A percentile compares a stretch with the other conserved stretches of the same genome.
Evolutionary conservation across 1,284 basidiomycete species (phyloP).

Genomic region (Rhodotorula glutinis): DNA sequence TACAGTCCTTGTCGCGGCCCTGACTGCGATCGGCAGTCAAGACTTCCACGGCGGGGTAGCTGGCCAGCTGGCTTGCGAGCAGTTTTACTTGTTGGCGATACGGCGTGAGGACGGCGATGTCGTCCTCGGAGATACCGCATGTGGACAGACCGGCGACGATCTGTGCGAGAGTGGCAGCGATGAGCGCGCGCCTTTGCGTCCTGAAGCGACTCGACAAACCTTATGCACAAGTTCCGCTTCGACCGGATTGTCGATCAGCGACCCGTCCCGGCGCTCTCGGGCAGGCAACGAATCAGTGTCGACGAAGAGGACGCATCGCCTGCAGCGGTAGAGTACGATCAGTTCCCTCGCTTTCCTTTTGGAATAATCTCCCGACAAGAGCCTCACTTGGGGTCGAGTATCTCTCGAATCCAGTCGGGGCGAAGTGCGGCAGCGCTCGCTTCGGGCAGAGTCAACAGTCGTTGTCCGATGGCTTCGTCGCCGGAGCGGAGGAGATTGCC

Average conservation of each 20-base stretch:
- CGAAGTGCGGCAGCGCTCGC: constrained; percentile 18
- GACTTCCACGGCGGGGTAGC: constrained; percentile 66
- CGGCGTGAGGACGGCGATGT: constrained; percentile 84
- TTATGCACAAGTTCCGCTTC: constrained; percentile 62
- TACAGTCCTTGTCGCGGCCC: constrained; percentile 92
- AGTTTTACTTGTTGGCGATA: constrained; percentile 96
- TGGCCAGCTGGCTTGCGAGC: constrained; percentile 59
- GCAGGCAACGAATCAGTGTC: constrained; percentile 81
- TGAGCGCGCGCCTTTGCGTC: neutral
- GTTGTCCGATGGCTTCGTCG: constrained; percentile 65
- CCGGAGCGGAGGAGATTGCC: constrained; percentile 74
- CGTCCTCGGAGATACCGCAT: constrained; percentile 63
- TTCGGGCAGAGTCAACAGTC: constrained; percentile 58
- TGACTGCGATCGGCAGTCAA: constrained; percentile 94
- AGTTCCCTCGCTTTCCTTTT: neutral
- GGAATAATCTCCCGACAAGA: neutral
- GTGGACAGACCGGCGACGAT: constrained; percentile 63
- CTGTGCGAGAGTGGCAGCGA: constrained; percentile 56
- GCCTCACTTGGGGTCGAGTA: constrained; percentile 64
- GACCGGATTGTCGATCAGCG: constrained; percentile 79
- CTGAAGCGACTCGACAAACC: constrained; percentile 40
- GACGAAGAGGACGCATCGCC: constrained; percentile 83
- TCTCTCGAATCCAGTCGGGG: constrained; percentile 63
- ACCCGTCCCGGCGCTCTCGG: constrained; percentile 73
- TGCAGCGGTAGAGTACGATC: constrained; percentile 45